Evolutionary conservation across 176 grass and related monocot genomes (phyloP), one percentile per base, ranked within the genome.

Genomic region (Elymus sibiricus): DNA sequence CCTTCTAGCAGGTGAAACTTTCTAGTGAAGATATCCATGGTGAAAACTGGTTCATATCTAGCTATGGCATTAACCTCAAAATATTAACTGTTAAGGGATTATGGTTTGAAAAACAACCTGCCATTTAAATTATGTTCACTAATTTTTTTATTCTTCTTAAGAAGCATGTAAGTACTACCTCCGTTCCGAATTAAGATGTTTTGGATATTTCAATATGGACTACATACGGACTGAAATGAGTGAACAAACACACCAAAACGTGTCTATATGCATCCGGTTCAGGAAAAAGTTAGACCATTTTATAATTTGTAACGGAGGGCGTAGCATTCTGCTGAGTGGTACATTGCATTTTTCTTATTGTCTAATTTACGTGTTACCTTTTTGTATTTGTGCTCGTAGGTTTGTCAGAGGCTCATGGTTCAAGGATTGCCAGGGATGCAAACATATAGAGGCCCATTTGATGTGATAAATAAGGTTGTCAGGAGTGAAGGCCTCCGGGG

Each of bases 351-450:
- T 85, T 62, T 40, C 56, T 64, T 56, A 24, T 27, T 72, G 42
- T 51, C 74, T 90, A 25, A 2, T 83, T 86, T 79, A 67, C 26
- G 79, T 66, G 38, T 7, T 28, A 77, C 14, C 9, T n/a, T 83
- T 80, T 14, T 74, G 21, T 72, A 76, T 70, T 43, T 90, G 21
- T 60, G 38, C 17, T 40, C 66, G 9, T 62, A 98, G 96, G 90
- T 95, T 91, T 98, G 93, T 74, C 93, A 95, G 75, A 98, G 90
- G 73, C 86, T 98, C 80, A 98, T 98, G 97, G 92, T 90, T 40
- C 97, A 98, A 91, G 97, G 97, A 82, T 86, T 98, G 28, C 92
- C 92, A 43, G 97, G 92, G 70, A 91, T 94, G 90, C 63, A 89
- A 5, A 92, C 47, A 82, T 95, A 94, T 65, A 86, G 91, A 32